Percentiles rank a stretch among this genome's conserved stretches.
These are phyloP conservation scores for Cairneyella variabilis DNA, from an alignment of 495 filamentous ascomycete species.

Conservation along the genomic window DNA sequence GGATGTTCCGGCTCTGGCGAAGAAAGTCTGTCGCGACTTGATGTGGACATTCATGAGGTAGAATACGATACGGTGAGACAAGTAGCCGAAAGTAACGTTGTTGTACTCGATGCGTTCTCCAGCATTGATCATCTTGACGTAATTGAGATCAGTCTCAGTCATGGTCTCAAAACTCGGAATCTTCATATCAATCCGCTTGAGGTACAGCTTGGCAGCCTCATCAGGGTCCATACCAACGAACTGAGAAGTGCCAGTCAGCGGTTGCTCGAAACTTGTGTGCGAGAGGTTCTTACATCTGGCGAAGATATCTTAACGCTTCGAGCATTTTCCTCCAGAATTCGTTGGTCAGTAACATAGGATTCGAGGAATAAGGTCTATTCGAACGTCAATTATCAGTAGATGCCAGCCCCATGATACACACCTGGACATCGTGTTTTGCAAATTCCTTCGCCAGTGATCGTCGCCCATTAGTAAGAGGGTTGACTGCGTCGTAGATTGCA, in stretches of 20 bases:
- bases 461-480: conserved; percentile 79
- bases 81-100: conserved; percentile 91
- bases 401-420: conserved; percentile 30
- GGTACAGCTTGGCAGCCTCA: conserved; percentile 87
- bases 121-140: conserved; percentile 99
- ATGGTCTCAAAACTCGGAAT: conserved; percentile 97
- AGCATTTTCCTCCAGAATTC: conserved; percentile 95
- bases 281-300: conserved; percentile 56
- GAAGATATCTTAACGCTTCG: conserved; percentile 96
- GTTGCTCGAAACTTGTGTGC: conserved; percentile 12
- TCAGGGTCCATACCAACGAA: conserved; percentile 88
- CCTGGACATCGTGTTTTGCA: conserved; percentile 89
- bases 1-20: conserved; percentile 70
- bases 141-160: conserved; percentile 89
- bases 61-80: conserved; percentile 95
- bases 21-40: conserved; percentile 89
- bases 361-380: conserved; percentile 89
- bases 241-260: conserved; percentile 38
- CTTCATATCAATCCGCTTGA: conserved; percentile 80
- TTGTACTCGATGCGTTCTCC: conserved; percentile 90
- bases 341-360: conserved; percentile 87
- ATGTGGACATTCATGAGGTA: conserved; percentile 97
- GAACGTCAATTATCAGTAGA: conserved; percentile 10
- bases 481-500: conserved; percentile 99
- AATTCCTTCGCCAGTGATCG: conserved; percentile 91